Evolutionary conservation across 2,329 filamentous ascomycete species (phyloP).

Genomic region (Botryosphaeria dothidea): DNA sequence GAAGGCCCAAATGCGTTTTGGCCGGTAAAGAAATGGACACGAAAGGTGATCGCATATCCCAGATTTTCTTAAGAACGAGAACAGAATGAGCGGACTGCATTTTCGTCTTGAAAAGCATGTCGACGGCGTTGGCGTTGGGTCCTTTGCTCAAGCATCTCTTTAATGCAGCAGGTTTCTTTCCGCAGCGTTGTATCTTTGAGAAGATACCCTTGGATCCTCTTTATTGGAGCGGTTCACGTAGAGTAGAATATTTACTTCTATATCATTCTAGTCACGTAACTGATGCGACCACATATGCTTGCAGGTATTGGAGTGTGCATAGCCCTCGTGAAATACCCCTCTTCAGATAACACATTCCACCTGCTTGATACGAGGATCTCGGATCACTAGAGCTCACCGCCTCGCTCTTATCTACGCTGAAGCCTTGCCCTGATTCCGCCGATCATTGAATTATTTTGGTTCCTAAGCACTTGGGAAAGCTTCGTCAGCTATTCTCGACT

Average conservation of each 20-base stretch:
- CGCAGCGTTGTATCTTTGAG: neutral
- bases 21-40: constrained; percentile 46
- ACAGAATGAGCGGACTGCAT: neutral
- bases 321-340: no score
- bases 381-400: no score
- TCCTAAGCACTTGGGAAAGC: no score
- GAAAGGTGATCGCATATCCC: neutral
- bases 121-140: neutral
- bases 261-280: no score
- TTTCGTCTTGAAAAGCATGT: neutral
- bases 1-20: constrained; percentile 84
- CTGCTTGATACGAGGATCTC: no score
- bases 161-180: neutral
- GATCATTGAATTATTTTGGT: no score
- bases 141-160: neutral
- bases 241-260: neutral
- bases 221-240: neutral
- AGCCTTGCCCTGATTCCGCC: no score
- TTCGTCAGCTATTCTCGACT: no score
- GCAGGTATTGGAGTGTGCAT: no score
- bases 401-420: no score
- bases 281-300: no score
- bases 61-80: neutral
- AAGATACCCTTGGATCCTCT: neutral
- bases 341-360: no score